These are phyloP conservation scores for barley (Hordeum vulgare) DNA, from an alignment of 176 grass and related monocot genomes.

Conservation along the genomic window DNA sequence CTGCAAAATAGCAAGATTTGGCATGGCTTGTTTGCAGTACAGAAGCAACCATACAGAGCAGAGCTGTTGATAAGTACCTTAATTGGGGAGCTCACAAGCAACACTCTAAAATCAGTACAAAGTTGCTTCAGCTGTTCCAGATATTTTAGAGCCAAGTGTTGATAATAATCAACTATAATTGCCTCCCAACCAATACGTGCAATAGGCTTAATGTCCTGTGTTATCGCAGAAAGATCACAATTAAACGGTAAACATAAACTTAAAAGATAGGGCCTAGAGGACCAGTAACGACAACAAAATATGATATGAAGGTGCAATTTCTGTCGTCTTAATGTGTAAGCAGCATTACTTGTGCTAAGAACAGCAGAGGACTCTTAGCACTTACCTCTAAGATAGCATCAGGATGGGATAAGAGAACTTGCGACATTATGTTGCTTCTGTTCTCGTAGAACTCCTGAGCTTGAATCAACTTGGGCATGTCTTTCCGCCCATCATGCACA, in stretches of 20 bases:
- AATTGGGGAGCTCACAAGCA: constrained; percentile 53
- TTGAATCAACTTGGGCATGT: constrained; percentile 39
- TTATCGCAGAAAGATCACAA: constrained; percentile 15
- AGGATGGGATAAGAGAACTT: constrained; percentile 66
- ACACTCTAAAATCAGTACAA: constrained; percentile 50
- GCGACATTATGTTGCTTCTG: constrained; percentile 38
- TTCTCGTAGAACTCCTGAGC: constrained; percentile 44
- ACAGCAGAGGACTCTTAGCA: neutral
- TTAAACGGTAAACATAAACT: neutral
- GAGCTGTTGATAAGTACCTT: constrained; percentile 36
- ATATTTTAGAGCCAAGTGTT: constrained; percentile 40
- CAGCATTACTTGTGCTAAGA: neutral
- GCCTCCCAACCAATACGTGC: constrained; percentile 52
- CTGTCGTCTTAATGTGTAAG: neutral
- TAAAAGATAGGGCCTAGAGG: neutral
- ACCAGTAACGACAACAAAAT: neutral
- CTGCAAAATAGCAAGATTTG: constrained; percentile 54
- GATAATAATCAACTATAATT: constrained; percentile 66
- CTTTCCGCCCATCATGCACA: constrained; percentile 54
- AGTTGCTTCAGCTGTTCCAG: constrained; percentile 54
- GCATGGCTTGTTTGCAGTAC: constrained; percentile 13
- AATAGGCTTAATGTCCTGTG: constrained; percentile 56
- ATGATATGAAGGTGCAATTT: neutral
- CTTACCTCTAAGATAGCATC: constrained; percentile 60
- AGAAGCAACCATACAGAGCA: neutral